Conservation (phyloP, 352 stramenopile genomes). For the Phytopythium boreale region DNA sequence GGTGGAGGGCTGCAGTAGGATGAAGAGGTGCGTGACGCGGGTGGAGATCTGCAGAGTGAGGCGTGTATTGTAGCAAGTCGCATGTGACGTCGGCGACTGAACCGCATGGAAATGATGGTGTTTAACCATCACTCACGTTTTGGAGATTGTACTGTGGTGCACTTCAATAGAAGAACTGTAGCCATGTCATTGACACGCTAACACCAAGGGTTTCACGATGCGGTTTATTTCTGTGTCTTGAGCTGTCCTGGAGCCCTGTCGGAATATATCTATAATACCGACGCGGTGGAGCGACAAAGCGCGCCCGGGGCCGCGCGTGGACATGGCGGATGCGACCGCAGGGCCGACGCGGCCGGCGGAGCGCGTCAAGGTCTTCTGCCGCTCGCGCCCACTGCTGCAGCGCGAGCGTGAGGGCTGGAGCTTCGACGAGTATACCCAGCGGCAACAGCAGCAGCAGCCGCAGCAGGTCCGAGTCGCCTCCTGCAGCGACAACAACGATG, state of each 20-base stretch:
- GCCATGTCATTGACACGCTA: neutral
- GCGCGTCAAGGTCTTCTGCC: conserved; percentile 71
- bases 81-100: neutral
- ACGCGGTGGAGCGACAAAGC: neutral
- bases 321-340: neutral
- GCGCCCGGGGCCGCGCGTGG: neutral
- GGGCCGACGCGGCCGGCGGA: conserved; percentile 24
- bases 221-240: neutral
- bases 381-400: conserved; percentile 52
- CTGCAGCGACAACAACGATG: neutral
- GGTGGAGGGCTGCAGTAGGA: neutral
- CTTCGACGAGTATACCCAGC: conserved; percentile 49
- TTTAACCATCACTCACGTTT: neutral
- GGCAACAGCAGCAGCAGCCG: conserved; percentile 20
- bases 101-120: neutral
- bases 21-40: neutral
- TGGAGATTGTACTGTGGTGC: neutral
- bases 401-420: conserved; percentile 60
- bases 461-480: neutral
- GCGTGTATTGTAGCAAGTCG: neutral
- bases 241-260: neutral
- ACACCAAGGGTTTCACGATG: neutral
- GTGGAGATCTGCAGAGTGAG: neutral
- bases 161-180: neutral
- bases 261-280: neutral